Evolutionary conservation across 192 early-diverging fungal genomes (phyloP), one percentile per base, ranked within the genome.

Genomic region (Coemansia sp.): DNA sequence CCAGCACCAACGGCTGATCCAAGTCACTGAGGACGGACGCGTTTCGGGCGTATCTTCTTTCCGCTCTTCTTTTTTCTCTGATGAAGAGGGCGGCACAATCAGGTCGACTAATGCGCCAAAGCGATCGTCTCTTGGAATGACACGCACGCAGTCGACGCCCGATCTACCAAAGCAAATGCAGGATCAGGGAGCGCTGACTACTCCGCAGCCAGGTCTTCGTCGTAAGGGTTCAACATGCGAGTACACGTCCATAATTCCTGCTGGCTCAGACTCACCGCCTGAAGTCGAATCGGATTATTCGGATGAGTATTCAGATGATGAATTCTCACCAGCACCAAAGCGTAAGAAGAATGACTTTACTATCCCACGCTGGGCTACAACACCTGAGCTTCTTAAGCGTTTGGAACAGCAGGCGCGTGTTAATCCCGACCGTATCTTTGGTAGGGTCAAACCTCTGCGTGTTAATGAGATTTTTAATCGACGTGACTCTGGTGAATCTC

Each of bases 361-460:
- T 29, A 78, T 78, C 17, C 83, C 83, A 6, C 23, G 31, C 19
- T 84, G 83, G 83, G 83, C 83, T 7, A 76, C 77, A 10, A 84
- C 76, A 59, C 83, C 83, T 0, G 78, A 80, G 63, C 71, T 84
- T 42, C 62, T 70, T 5, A 52, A 55, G n/a, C 78, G 78, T 2
- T 53, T 84, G 56, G 50, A 65, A 54, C 51, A 63, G 33, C 83
- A 84, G 63, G 70, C 70, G 57, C 29, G 39, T 4, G 61, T 80
- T 24, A 84, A 84, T 33, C 83, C 83, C 0, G 83, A 84, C 29
- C 71, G 69, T 23, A 78, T 84, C 46, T 84, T 84, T 63, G 83
- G 83, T 10, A 46, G 61, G 0, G 70, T 84, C 11, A 74, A 67
- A 69, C 83, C 83, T 3, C 58, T 84, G 21, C 53, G 74, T 6